Base-by-base conservation (phyloP, 2,329 filamentous ascomycete species). In the Hymenoscyphus fraxineus region DNA sequence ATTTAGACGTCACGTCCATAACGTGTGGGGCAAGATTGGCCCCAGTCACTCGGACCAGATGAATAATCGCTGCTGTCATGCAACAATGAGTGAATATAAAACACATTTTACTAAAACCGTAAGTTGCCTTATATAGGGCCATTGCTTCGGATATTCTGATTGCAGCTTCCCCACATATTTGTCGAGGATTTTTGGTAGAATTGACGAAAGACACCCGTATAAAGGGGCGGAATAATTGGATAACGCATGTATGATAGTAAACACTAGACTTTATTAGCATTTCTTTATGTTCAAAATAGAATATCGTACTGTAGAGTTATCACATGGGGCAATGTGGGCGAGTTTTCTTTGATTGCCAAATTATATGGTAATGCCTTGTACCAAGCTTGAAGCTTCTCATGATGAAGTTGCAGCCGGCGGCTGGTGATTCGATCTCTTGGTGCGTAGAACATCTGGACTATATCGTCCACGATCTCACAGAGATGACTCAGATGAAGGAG, bases 161-260 rank as follows among this genome's bases (percentile, higher is more conserved):
- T 40, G 71, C 69, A 63, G 73, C 54, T 67, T 77, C 69, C 35
- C 56, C 63, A 58, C 70, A 73, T 2, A 74, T 66, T 22, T 71
- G 66, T 1, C 66, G 66, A 2, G 73, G 71, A 6, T 65, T 65
- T 38, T 66, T 64, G 60, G 65, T 58, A 15, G 63, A 61, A 56
- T 70, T 65, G 4, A 71, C 65, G 32, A 72, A 69, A 5, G 64
- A 60, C 4, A 70, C 64, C 19, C 64, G 65, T 9, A 73, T 59
- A 47, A 92, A 80, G 0, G 89, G 89, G 6, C 89, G 83, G 73
- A 92, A 92, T 0, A 92, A 81, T 31, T 90, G 82, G 0, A 89
- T 76, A 13, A 88, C 85, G 47, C 85, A 83, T 66, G 87, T 88
- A 71, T 90, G 83, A 72, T 89, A 89, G 67, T 89, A 86, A 84